These are phyloP conservation scores for Parasitella parasitica DNA, from an alignment of 371 early-diverging fungal genomes.

Conservation along the genomic window DNA sequence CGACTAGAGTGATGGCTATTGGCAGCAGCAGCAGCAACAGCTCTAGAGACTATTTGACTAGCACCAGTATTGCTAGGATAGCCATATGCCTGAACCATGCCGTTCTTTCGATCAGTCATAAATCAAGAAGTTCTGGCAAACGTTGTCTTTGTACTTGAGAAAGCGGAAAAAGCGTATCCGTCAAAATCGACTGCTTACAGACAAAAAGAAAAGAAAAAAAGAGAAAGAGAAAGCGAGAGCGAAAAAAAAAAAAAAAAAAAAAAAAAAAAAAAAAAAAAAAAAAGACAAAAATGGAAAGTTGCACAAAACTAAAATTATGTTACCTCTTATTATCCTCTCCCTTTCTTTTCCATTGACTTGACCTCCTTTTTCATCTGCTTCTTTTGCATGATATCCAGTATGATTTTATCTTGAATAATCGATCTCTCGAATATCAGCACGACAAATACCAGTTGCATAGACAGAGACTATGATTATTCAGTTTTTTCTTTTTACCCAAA, in stretches of 20 bases:
- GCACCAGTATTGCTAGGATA: constrained; percentile 24
- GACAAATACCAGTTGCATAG: too few relatives aligned
- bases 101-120: constrained; percentile 40
- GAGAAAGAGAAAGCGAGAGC: background rate
- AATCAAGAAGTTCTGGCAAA: too few relatives aligned
- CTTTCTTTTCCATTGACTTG: background rate
- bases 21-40: constrained; percentile 51
- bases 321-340: background rate
- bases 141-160: background rate
- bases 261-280: background rate
- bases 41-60: constrained; percentile 39
- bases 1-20: constrained; percentile 44
- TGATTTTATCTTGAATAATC: background rate
- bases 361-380: background rate
- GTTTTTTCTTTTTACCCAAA: background rate
- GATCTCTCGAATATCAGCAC: too few relatives aligned
- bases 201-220: background rate
- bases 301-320: background rate
- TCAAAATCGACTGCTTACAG: background rate
- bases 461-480: too few relatives aligned
- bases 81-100: constrained; percentile 50
- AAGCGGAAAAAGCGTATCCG: background rate
- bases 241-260: background rate
- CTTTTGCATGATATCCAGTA: background rate
- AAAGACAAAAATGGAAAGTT: background rate